Percentiles rank a stretch among this genome's conserved stretches.
Evolutionary conservation across 2,329 filamentous ascomycete species (phyloP).

Genomic region (Passalora sequoiae): DNA sequence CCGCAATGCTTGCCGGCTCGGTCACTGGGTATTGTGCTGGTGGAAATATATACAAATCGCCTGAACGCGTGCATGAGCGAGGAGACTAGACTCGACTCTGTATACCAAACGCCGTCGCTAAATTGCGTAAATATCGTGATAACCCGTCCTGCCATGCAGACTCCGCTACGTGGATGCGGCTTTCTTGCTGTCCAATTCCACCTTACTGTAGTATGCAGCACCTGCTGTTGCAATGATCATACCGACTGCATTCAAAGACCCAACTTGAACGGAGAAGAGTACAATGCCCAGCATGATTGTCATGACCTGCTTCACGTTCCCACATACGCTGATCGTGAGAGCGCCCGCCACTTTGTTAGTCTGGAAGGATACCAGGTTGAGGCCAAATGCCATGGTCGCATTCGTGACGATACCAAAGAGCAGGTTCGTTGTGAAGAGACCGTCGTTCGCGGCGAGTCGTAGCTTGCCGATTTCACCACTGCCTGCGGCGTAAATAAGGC

Average conservation of each 20-base stretch:
- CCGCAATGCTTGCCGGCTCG: too few relatives aligned
- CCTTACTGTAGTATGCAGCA: conserved; percentile 55
- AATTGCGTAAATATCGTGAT: neutral
- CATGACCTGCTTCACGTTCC: conserved; percentile 36
- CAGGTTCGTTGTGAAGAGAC: conserved; percentile 23
- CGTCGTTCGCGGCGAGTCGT: conserved; percentile 16
- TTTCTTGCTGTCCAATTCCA: conserved; percentile 50
- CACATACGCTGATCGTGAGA: conserved; percentile 35
- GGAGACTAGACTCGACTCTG: too few relatives aligned
- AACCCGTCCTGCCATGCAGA: too few relatives aligned
- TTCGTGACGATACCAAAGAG: conserved; percentile 30
- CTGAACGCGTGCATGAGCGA: conserved; percentile 1
- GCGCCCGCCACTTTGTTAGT: conserved; percentile 38
- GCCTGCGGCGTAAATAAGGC: conserved; percentile 19
- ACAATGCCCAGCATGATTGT: conserved; percentile 36
- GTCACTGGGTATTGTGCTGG: too few relatives aligned
- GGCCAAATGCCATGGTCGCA: conserved; percentile 32
- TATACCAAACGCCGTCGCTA: conserved; percentile 3
- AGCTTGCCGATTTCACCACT: conserved; percentile 37
- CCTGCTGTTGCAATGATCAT: conserved; percentile 54
- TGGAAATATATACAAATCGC: neutral
- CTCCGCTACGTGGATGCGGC: conserved; percentile 3
- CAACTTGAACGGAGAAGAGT: conserved; percentile 34
- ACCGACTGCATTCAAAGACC: conserved; percentile 46
- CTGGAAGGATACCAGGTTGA: conserved; percentile 38